Base-by-base conservation (phyloP, 73 alveolate species). In the Loxodes magnus region DNA sequence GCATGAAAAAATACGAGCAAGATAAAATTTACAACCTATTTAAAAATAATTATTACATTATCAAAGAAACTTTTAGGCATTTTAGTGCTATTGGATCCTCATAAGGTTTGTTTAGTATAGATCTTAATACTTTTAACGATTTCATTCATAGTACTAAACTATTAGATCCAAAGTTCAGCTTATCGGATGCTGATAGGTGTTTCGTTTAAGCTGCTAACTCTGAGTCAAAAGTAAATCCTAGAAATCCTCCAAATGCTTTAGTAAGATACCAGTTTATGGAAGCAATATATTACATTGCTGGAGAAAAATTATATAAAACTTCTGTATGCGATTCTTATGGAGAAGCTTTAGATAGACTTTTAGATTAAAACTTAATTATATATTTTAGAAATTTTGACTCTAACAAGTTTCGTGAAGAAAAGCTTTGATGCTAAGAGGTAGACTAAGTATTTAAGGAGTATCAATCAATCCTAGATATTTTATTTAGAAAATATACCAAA, bases 1-100 rank as follows among this genome's bases (percentile, higher is more conserved):
- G 56, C 2, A 82, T 76, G 39, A 75, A 64, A 25, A 79, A 59
- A 49, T 44, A 60, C 10, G 84, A 76, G 34, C 50, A 16, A 16
- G 57, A 68, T 2, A 35, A 54, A 19, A 22, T 63, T 28, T 76
- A 64, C 30, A 52, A 43, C 17, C 65, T 26, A 30, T 49, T 82
- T 10, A 68, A 67, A 56, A 30, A 24, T 15, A 25, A 21, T 16
- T 60, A 71, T 43, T 29, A 31, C 9, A 36, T 20, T 3, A 7
- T 71, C 60, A 49, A 72, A 49, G 75, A 61, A 46, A 25, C 62
- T n/a, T 61, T 49, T n/a, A 61, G 51, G 42, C 35, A 21, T 49
- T 43, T 46, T 33, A 49, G 67, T 10, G 25, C 67, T 34, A 17
- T 34, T 21, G 54, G 58, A 14, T 56, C n/a, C n/a, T n/a, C 64